Evolutionary conservation across 257 asterid species (phyloP), one percentile per base, ranked within the genome.

Genomic region (Plantago ovata): DNA sequence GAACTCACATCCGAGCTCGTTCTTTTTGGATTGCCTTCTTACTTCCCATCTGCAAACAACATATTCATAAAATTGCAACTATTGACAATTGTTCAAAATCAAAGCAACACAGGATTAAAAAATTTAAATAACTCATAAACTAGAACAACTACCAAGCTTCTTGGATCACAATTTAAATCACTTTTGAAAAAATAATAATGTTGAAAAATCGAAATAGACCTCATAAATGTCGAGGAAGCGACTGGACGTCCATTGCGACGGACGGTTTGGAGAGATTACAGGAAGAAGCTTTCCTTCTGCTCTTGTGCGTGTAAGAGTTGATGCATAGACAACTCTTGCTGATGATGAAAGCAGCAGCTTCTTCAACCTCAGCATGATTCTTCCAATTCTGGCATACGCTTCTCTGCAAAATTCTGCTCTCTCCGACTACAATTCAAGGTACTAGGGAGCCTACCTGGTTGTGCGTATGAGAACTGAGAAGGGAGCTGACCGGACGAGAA

Each of bases 1-100:
- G n/a, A n/a, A 79, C 95, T 84, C 82, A 93, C 99, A 93, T 75
- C 74, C 97, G 76, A 65, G 85, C 94, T 53, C 95, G 90, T 72
- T 83, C 94, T 64, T 73, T 80, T 84, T 77, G 87, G 46, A 84
- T 72, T 9, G 86, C 95, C 62, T 72, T 75, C 84, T 89, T 82
- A 74, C 68, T 82, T 51, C 80, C 91, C 53, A 88, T 38, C 98
- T 92, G 77, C 44, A 58, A 66, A 49, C 63, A 69, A 61, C 61
- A 36, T 12, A 36, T 32, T 21, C 20, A 54, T 53, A 48, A 5
- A 36, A 63, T 23, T 36, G 10, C 10, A 7, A 28, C 4, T 28
- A 28, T 12, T 33, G 22, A 3, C 14, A 44, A 38, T 21, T 16
- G 0, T 63, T 3, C n/a, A 16, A 16, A 48, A 38, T 10, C 28